Evolutionary conservation across 2,329 filamentous ascomycete species (phyloP), one percentile per base, ranked within the genome.

Genomic region (Ascosphaera apis): DNA sequence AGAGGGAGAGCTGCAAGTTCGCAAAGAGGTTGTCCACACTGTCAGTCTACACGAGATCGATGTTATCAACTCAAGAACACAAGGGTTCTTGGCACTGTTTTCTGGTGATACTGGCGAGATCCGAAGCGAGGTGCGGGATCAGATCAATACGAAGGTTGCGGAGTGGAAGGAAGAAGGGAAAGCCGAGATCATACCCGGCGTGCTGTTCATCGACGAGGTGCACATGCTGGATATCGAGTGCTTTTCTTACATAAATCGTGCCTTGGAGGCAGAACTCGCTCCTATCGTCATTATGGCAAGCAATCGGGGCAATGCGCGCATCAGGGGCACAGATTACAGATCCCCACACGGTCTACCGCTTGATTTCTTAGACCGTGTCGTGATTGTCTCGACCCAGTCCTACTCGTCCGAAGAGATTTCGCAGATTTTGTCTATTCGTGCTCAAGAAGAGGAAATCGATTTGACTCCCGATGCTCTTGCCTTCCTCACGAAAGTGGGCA

Each of bases 111-210:
- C 88, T 1, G 88, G 88, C 46, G 88, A 98, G 64, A 98, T 98
- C 48, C 69, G 88, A 49, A 91, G 81, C 55, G 88, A 98, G 57
- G 86, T 98, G 42, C 76, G 88, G 38, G 86, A 95, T 54, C 88
- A 98, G 63, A 98, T 98, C 66, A 91, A 98, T 62, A 93, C 81
- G 46, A 98, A 98, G 60, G 84, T 98, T 2, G 84, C 76, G 34
- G 88, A 98, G 58, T 98, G 88, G 88, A 93, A 91, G 58, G 88
- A 98, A 57, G 88, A 98, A 59, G 88, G 88, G 60, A 98, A 98
- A 58, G 88, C 88, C 2, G 84, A 91, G 59, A 95, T 98, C 37
- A 83, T 98, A 0, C 88, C 88, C 0, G 88, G 88, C 33, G 88
- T 98, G 5, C 63, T 98, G 5, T 98, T 98, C 64, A 91, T 98